Evolutionary conservation across 495 filamentous ascomycete genomes (phyloP).

Genomic region (Aspergillus coremiiformis): DNA sequence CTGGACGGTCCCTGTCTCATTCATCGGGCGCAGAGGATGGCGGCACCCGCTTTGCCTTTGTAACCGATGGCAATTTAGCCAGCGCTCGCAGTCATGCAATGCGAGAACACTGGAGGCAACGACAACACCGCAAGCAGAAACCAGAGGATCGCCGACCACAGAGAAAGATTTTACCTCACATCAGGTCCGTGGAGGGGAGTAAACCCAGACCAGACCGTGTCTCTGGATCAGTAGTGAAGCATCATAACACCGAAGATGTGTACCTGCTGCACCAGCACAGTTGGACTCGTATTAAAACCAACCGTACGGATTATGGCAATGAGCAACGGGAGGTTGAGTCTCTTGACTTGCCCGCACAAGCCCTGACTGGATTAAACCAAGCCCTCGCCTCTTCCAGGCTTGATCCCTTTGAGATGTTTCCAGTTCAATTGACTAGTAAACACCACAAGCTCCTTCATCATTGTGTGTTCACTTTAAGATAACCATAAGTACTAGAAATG

Average conservation of each 20-base stretch:
- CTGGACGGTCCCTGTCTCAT: not conserved
- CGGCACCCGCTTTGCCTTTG: constrained; percentile 15
- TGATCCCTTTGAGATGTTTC: constrained; percentile 25
- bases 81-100: constrained; percentile 23
- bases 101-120: constrained; percentile 21
- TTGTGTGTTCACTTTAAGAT: constrained; percentile 8
- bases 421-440: constrained; percentile 19
- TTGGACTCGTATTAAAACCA: not conserved
- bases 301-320: not conserved
- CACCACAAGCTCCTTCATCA: constrained; percentile 26
- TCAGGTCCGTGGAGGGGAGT: not conserved
- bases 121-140: constrained; percentile 15
- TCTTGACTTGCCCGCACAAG: constrained; percentile 8
- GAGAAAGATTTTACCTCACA: not conserved
- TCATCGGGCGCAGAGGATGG: not conserved
- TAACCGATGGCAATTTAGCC: constrained; percentile 12
- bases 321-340: not conserved
- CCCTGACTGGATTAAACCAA: constrained; percentile 10
- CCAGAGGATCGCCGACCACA: not conserved
- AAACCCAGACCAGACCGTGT: not conserved
- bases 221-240: not conserved
- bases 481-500: not conserved
- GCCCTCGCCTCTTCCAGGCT: constrained; percentile 15
- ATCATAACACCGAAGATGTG: not conserved
- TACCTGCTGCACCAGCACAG: not conserved